These are phyloP conservation scores for Alternaria sp. DNA, from an alignment of 2,329 filamentous ascomycete species.

Conservation along the genomic window DNA sequence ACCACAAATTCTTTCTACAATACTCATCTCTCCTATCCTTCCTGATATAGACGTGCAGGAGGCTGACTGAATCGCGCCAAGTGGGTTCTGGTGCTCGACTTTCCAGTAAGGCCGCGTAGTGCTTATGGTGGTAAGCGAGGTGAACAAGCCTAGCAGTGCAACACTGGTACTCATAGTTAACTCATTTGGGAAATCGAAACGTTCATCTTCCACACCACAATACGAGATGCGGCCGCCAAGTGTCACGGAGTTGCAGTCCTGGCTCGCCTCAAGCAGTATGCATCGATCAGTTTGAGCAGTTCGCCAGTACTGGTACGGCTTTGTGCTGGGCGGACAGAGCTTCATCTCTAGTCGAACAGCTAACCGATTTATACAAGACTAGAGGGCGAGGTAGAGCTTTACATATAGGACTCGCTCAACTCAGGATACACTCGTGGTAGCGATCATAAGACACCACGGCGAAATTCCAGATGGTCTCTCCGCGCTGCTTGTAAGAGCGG, in stretches of 20 bases:
- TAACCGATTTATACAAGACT: not conserved
- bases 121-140: not conserved
- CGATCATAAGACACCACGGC: not conserved
- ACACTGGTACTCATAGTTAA: not conserved
- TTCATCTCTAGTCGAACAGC: not conserved
- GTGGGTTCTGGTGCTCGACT: not conserved
- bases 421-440: not conserved
- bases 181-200: not conserved
- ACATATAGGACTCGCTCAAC: not conserved
- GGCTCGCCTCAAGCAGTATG: not conserved
- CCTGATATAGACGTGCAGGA: not conserved
- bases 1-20: not conserved
- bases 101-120: not conserved
- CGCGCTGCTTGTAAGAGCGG: not conserved
- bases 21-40: not conserved
- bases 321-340: not conserved
- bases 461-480: not conserved
- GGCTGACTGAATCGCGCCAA: not conserved
- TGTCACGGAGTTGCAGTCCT: not conserved
- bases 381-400: too few relatives aligned
- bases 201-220: not conserved
- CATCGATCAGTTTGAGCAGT: not conserved
- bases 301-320: not conserved
- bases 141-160: not conserved
- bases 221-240: not conserved